Conservation (phyloP, 805 yeast genomes). For the Hagleromyces aurorensis region DNA sequence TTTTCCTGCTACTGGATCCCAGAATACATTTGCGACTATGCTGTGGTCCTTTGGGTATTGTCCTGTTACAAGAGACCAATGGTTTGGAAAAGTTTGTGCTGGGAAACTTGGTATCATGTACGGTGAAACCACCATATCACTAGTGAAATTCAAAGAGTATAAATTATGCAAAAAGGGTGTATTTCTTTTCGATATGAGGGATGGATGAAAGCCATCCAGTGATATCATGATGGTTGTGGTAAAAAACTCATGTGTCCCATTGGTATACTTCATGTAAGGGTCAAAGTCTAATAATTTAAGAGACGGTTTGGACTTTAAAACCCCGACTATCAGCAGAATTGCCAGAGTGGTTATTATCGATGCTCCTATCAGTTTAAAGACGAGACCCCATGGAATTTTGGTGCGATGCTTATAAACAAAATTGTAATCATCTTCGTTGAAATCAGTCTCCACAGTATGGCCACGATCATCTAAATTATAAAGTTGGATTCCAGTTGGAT, state of each 20-base stretch:
- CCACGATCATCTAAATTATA: constrained; percentile 13
- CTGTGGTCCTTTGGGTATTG: constrained; percentile 79
- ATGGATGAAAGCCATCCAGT: constrained; percentile 88
- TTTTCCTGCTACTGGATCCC: constrained; percentile 45
- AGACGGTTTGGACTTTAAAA: constrained; percentile 3
- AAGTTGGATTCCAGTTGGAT: constrained; percentile 16
- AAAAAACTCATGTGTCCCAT: constrained; percentile 61
- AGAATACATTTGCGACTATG: constrained; percentile 43
- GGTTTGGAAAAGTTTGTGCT: constrained; percentile 83
- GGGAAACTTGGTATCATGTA: constrained; percentile 86
- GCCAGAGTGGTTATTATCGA: constrained; percentile 1
- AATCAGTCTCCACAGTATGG: constrained; percentile 1
- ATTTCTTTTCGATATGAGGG: constrained; percentile 52
- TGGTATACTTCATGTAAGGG: constrained; percentile 26
- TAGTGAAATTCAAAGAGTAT: constrained; percentile 36
- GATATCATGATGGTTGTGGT: constrained; percentile 80
- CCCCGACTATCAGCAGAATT: constrained; percentile 3
- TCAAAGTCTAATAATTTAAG: constrained; percentile 8
- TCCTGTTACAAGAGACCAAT: constrained; percentile 88
- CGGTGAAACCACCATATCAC: constrained; percentile 39
- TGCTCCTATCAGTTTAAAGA: constrained; percentile 3
- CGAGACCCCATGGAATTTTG: constrained; percentile 4
- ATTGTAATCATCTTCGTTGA: constrained; percentile 2
- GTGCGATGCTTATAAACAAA: constrained; percentile 1
- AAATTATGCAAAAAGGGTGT: constrained; percentile 70